These are phyloP conservation scores for Arabidopsis hybrid DNA, from an alignment of 441 rosid genomes.

Conservation along the genomic window DNA sequence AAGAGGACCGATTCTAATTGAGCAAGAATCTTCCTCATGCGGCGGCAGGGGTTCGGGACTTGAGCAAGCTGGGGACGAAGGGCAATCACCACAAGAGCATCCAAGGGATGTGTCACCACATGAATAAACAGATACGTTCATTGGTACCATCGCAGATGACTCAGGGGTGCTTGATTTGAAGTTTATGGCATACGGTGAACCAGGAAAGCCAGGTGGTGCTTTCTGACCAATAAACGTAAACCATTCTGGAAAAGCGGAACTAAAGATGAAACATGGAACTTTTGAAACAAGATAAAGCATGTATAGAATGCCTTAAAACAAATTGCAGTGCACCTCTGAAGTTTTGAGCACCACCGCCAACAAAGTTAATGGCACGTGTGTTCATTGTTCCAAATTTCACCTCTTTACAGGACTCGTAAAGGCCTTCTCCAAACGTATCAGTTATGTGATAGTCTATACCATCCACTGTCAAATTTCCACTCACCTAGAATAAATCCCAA, in stretches of 20 bases:
- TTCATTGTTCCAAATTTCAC: slow-evolving; percentile 89
- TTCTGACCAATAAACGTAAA: slow-evolving; percentile 77
- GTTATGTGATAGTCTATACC: slow-evolving; percentile 66
- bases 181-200: slow-evolving; percentile 74
- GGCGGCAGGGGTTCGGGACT: slow-evolving; percentile 70
- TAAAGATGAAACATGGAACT: slow-evolving; percentile 31
- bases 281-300: slow-evolving; percentile 29
- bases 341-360: slow-evolving; percentile 79
- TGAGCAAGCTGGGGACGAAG: slow-evolving; percentile 69
- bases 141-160: slow-evolving; percentile 61
- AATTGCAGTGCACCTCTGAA: slow-evolving; percentile 57
- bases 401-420: slow-evolving; percentile 73
- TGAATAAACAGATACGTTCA: slow-evolving; percentile 68
- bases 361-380: slow-evolving; percentile 74
- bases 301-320: slow-evolving; percentile 20
- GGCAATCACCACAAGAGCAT: slow-evolving; percentile 87
- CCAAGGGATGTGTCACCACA: slow-evolving; percentile 83
- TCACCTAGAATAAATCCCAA: slow-evolving; percentile 49
- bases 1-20: slow-evolving; percentile 58
- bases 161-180: slow-evolving; percentile 54
- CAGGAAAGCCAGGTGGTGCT: slow-evolving; percentile 70
- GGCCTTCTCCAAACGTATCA: slow-evolving; percentile 67
- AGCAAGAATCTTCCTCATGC: slow-evolving; percentile 54
- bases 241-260: slow-evolving; percentile 63
- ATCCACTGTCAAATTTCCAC: slow-evolving; percentile 73